A percentile compares a stretch with the other conserved stretches of the same genome.
These are phyloP conservation scores for Fraxinus greggii DNA, from an alignment of 305 asterid species.

Conservation along the genomic window DNA sequence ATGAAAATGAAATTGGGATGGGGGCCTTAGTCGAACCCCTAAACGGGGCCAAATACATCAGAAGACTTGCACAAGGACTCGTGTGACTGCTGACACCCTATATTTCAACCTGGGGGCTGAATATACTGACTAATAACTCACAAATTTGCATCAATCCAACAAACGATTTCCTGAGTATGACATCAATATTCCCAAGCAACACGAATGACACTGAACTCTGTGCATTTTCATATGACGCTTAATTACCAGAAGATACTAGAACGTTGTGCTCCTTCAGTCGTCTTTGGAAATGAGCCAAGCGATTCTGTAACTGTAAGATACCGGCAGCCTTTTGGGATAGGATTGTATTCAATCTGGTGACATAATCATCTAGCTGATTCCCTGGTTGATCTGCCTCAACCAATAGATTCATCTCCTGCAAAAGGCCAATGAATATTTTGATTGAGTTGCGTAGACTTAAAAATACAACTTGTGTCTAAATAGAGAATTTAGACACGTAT, in stretches of 20 bases:
- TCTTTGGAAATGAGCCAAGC: constrained; percentile 74
- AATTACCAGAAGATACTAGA: constrained; percentile 77
- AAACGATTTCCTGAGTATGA: background rate
- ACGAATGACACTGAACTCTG: constrained; percentile 13
- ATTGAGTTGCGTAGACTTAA: background rate
- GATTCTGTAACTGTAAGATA: constrained; percentile 76
- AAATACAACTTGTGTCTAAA: background rate
- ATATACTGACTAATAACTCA: background rate
- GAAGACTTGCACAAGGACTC: background rate
- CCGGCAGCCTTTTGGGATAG: constrained; percentile 91
- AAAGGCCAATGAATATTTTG: constrained; percentile 9
- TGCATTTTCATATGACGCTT: constrained; percentile 21
- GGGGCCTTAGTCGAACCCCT: background rate
- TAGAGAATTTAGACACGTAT: background rate
- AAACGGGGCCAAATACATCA: background rate
- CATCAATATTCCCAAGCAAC: constrained; percentile 20
- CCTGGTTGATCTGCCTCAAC: constrained; percentile 98
- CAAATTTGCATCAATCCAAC: background rate
- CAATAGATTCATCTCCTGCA: constrained; percentile 93
- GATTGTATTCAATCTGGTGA: constrained; percentile 70
- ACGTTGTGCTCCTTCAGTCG: constrained; percentile 87
- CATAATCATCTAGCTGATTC: constrained; percentile 72
- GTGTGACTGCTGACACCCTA: background rate
- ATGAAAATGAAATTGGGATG: background rate
- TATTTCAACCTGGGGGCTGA: background rate